A percentile compares a stretch with the other conserved stretches of the same genome.
Evolutionary conservation across 768 basidiomycete species (phyloP).

Genomic region (Russula emetica): DNA sequence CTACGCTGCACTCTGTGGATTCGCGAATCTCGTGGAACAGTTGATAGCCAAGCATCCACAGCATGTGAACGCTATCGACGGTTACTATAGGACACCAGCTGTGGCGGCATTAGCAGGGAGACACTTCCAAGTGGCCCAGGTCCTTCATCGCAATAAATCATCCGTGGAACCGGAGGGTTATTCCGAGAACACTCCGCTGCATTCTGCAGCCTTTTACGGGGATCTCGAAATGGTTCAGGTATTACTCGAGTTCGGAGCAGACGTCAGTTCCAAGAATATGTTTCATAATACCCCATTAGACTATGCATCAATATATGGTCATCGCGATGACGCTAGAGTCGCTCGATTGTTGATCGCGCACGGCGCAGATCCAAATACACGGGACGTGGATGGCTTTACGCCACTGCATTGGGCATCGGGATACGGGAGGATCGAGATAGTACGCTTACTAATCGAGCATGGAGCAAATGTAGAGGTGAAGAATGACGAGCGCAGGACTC

Average conservation of each 20-base stretch:
- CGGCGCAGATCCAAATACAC: neutral
- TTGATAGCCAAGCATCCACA: no score
- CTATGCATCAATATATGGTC: neutral
- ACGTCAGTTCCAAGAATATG: neutral
- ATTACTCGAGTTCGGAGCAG: neutral
- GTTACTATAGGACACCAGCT: no score
- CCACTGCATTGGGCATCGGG: neutral
- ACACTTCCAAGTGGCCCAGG: no score
- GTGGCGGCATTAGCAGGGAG: no score
- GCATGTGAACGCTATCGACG: no score
- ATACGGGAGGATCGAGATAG: neutral
- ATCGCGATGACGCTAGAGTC: neutral
- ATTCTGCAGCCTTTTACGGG: no score
- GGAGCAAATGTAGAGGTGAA: neutral
- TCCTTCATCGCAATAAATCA: neutral
- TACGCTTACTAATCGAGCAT: neutral
- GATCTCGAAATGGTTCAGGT: neutral
- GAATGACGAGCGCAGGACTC: neutral
- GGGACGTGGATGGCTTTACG: accelerated
- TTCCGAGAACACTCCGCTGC: no score
- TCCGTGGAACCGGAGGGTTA: neutral
- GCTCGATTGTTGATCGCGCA: neutral
- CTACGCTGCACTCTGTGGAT: no score
- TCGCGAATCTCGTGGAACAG: no score
- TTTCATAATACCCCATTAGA: no score